A percentile compares a stretch with the other conserved stretches of the same genome.
Evolutionary conservation across 2,329 filamentous ascomycete species (phyloP).

Genomic region (Lachnellula cervina): DNA sequence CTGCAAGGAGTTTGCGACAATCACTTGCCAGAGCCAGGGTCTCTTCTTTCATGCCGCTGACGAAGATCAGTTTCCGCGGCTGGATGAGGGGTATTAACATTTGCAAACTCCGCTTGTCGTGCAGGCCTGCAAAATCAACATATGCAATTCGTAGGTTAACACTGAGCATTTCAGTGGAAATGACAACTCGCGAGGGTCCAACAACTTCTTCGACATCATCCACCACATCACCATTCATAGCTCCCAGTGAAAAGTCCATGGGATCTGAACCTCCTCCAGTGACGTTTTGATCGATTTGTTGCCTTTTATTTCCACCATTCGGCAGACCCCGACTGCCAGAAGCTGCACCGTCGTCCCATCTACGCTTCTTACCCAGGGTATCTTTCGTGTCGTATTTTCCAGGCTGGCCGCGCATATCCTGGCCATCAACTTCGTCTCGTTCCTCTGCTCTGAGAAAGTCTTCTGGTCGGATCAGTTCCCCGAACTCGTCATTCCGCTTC

Average conservation of each 20-base stretch:
- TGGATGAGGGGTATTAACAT: constrained; percentile 94
- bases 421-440: constrained; percentile 68
- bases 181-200: constrained; percentile 72
- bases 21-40: constrained; percentile 74
- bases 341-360: constrained; percentile 71
- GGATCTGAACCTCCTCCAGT: constrained; percentile 30
- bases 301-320: constrained; percentile 54
- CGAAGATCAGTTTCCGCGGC: constrained; percentile 89
- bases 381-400: constrained; percentile 49
- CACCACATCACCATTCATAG: constrained; percentile 53
- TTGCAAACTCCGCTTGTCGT: constrained; percentile 88
- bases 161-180: constrained; percentile 57
- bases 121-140: constrained; percentile 86
- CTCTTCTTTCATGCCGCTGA: constrained; percentile 74
- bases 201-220: constrained; percentile 49
- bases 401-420: constrained; percentile 51
- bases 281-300: constrained; percentile 41
- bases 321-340: constrained; percentile 36
- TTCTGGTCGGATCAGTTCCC: constrained; percentile 87
- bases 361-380: constrained; percentile 83
- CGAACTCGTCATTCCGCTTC: constrained; percentile 83
- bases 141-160: constrained; percentile 75
- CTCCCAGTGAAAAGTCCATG: constrained; percentile 39
- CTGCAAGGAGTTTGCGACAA: constrained; percentile 64
- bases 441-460: constrained; percentile 93